These are phyloP conservation scores for Xylariaceae sp. DNA, from an alignment of 2,329 filamentous ascomycete genomes.

Conservation along the genomic window DNA sequence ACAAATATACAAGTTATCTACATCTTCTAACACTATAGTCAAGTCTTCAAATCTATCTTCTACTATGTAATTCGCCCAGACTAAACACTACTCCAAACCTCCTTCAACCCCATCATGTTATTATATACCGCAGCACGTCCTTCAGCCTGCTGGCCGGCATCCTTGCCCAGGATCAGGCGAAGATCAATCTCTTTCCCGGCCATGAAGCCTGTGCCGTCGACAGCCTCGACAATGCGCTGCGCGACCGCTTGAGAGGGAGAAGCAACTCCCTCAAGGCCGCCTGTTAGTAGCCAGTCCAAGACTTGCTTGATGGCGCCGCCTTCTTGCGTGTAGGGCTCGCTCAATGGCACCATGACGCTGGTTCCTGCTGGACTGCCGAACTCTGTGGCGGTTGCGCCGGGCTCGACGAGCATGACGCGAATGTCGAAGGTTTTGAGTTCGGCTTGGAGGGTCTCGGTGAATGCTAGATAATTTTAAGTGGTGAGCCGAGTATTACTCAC, in stretches of 20 bases:
- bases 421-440: constrained; percentile 24
- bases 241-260: constrained; percentile 15
- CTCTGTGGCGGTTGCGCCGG: constrained; percentile 20
- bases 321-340: constrained; percentile 21
- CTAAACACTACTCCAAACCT: constrained; percentile 13
- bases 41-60: too few relatives aligned
- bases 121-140: constrained; percentile 7
- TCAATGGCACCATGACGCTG: constrained; percentile 14
- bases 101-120: constrained; percentile 3
- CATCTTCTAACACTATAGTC: too few relatives aligned
- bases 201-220: constrained; percentile 24
- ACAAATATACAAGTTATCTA: too few relatives aligned
- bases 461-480: too few relatives aligned
- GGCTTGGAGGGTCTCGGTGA: constrained; percentile 21
- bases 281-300: constrained; percentile 2
- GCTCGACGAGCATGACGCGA: constrained; percentile 23
- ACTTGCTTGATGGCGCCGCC: constrained; percentile 12
- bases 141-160: constrained; percentile 5
- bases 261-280: constrained; percentile 1
- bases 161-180: constrained; percentile 15
- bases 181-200: constrained; percentile 16
- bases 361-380: constrained; percentile 15
- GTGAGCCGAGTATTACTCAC: too few relatives aligned
- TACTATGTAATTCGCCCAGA: too few relatives aligned
- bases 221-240: constrained; percentile 22